phyloP scores from a whole-genome alignment of 345 rosid genomes.

The Kernera saxatilis region DNA sequence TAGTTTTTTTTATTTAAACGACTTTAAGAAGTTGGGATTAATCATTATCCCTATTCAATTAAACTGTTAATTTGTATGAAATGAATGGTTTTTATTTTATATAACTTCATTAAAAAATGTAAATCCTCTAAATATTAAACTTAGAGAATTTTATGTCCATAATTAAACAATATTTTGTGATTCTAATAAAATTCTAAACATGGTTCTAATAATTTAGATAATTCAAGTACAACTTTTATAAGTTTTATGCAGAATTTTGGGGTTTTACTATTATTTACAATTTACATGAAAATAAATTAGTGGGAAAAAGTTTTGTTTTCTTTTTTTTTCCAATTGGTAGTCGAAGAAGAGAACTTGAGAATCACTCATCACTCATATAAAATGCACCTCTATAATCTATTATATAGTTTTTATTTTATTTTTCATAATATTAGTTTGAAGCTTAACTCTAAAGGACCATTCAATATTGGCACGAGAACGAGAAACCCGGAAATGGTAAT shows the following conservation, averaged over 20 bases:
- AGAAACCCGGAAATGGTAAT: slow-evolving; percentile 21
- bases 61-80: no score
- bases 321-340: background rate
- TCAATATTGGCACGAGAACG: slow-evolving; percentile 12
- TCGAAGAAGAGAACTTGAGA: slow-evolving; percentile 5
- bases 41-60: no score
- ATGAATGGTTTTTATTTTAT: no score
- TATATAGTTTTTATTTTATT: background rate
- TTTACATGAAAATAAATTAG: background rate
- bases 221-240: background rate
- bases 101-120: no score
- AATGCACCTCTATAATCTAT: background rate
- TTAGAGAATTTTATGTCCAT: no score
- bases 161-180: no score
- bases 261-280: background rate
- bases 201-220: background rate
- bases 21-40: no score
- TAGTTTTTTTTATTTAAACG: no score
- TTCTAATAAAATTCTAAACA: no score
- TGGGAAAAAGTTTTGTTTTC: background rate
- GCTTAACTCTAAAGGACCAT: slow-evolving; percentile 23
- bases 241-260: background rate
- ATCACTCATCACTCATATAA: background rate
- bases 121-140: no score
- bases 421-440: slow-evolving; percentile 6